Conservation (phyloP, 1,139 yeast genomes). For the Zygosaccharomyces pseudobailii region DNA sequence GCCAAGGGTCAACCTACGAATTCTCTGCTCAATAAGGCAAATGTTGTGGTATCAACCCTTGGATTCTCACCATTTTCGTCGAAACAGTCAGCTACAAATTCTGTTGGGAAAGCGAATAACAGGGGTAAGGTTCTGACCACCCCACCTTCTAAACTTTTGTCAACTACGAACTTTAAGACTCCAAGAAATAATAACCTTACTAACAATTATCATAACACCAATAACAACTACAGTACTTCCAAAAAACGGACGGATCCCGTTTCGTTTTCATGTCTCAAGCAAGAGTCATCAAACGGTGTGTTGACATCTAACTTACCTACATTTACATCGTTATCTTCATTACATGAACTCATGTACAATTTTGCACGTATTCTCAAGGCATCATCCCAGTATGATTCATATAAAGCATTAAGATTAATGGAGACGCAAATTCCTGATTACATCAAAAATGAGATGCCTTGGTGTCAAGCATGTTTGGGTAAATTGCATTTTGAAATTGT, state of each 20-base stretch:
- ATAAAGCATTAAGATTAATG: constrained; percentile 68
- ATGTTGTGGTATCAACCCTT: constrained; percentile 18
- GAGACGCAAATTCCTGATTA: constrained; percentile 61
- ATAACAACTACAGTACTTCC: constrained; percentile 5
- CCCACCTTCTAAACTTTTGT: constrained; percentile 29
- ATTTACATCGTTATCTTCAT: constrained; percentile 12
- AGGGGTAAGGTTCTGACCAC: constrained; percentile 24
- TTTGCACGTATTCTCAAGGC: constrained; percentile 66
- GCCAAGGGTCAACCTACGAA: constrained; percentile 13
- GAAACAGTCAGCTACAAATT: constrained; percentile 15
- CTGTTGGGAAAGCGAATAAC: constrained; percentile 15
- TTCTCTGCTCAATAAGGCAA: constrained; percentile 20
- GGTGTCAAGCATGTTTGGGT: constrained; percentile 80
- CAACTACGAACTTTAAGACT: constrained; percentile 20
- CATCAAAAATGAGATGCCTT: constrained; percentile 57
- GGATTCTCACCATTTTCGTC: constrained; percentile 16
- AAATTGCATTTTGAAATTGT: constrained; percentile 82
- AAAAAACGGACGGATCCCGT: constrained; percentile 8
- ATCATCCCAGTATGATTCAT: constrained; percentile 68
- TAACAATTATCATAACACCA: constrained; percentile 5
- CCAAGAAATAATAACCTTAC: constrained; percentile 17
- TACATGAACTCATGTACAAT: constrained; percentile 45
- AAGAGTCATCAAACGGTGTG: constrained; percentile 11
- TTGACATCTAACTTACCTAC: constrained; percentile 38
- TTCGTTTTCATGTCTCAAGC: constrained; percentile 1